Evolutionary conservation across 805 yeast genomes (phyloP).

Genomic region (Starmerella floris): DNA sequence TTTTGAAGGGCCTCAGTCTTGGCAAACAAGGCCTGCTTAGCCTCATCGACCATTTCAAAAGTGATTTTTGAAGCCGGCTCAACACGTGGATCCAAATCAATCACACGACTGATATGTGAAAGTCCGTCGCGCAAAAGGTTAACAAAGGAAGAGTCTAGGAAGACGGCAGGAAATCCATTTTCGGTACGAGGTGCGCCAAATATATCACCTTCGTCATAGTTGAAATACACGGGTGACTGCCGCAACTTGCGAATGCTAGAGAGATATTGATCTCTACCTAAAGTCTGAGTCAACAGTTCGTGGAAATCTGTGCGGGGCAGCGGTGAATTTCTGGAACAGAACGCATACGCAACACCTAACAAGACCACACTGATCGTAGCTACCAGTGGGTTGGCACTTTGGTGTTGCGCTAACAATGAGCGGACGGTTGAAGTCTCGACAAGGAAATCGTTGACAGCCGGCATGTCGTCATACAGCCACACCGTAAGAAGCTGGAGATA

Average conservation of each 20-base stretch:
- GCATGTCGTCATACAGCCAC: slow-evolving; percentile 67
- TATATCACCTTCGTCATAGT: slow-evolving; percentile 32
- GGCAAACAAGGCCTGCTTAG: slow-evolving; percentile 21
- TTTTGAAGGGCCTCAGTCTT: slow-evolving; percentile 19
- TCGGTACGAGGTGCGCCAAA: slow-evolving; percentile 48
- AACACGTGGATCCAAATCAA: slow-evolving; percentile 57
- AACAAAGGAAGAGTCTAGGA: slow-evolving; percentile 52
- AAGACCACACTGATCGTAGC: slow-evolving; percentile 63
- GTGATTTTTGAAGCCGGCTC: slow-evolving; percentile 61
- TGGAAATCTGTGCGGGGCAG: slow-evolving; percentile 44
- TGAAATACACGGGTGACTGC: slow-evolving; percentile 41
- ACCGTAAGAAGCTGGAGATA: slow-evolving; percentile 59
- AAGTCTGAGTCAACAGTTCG: slow-evolving; percentile 47
- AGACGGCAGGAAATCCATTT: slow-evolving; percentile 79
- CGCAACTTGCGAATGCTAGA: slow-evolving; percentile 61
- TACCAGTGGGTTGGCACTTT: slow-evolving; percentile 43
- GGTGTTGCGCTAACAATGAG: slow-evolving; percentile 47
- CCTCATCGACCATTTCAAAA: slow-evolving; percentile 39
- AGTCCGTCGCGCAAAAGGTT: slow-evolving; percentile 56
- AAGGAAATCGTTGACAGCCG: slow-evolving; percentile 57
- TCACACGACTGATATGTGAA: slow-evolving; percentile 51
- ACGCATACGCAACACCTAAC: slow-evolving; percentile 70
- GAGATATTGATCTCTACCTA: slow-evolving; percentile 70
- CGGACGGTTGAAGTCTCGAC: slow-evolving; percentile 52
- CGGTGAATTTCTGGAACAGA: slow-evolving; percentile 46